These are phyloP conservation scores for Orobanche coerulescens DNA, from an alignment of 257 asterid species.

Conservation along the genomic window DNA sequence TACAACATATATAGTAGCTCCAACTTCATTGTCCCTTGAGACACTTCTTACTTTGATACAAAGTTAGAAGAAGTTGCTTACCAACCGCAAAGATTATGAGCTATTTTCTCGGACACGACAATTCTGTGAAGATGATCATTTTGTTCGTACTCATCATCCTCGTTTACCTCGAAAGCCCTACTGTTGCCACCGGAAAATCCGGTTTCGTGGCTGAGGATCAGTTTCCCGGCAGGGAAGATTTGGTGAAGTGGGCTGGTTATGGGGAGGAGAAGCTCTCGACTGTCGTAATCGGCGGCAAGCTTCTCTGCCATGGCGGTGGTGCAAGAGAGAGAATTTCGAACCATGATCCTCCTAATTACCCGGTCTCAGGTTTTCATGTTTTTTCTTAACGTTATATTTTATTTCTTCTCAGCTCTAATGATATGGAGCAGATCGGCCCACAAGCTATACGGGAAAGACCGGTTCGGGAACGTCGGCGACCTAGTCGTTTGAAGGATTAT, in stretches of 20 bases:
- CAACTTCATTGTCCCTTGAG: conserved; percentile 41
- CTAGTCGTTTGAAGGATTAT: too few relatives aligned
- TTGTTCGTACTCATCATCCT: conserved; percentile 6
- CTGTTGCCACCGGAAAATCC: background rate
- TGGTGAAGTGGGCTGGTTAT: conserved; percentile 61
- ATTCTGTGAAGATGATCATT: conserved; percentile 9
- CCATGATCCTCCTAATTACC: conserved; percentile 26
- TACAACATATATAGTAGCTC: too few relatives aligned
- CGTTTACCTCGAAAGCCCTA: conserved; percentile 6
- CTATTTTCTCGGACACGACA: conserved; percentile 12
- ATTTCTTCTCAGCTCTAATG: too few relatives aligned
- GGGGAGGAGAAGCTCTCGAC: conserved; percentile 81
- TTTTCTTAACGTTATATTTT: too few relatives aligned
- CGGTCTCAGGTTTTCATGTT: conserved; percentile 37
- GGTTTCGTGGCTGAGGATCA: conserved; percentile 26
- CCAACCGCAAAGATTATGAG: conserved; percentile 26
- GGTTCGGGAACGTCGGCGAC: too few relatives aligned
- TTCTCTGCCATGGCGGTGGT: conserved; percentile 32
- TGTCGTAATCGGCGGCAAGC: conserved; percentile 35
- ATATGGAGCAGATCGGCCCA: too few relatives aligned
- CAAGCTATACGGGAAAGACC: too few relatives aligned
- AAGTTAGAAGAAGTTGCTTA: conserved; percentile 22
- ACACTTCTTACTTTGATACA: conserved; percentile 39
- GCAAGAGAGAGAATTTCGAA: background rate
- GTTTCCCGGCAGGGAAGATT: conserved; percentile 39